These are phyloP conservation scores for Sporobolomyces pararoseus DNA, from an alignment of 768 basidiomycete genomes.

Conservation along the genomic window DNA sequence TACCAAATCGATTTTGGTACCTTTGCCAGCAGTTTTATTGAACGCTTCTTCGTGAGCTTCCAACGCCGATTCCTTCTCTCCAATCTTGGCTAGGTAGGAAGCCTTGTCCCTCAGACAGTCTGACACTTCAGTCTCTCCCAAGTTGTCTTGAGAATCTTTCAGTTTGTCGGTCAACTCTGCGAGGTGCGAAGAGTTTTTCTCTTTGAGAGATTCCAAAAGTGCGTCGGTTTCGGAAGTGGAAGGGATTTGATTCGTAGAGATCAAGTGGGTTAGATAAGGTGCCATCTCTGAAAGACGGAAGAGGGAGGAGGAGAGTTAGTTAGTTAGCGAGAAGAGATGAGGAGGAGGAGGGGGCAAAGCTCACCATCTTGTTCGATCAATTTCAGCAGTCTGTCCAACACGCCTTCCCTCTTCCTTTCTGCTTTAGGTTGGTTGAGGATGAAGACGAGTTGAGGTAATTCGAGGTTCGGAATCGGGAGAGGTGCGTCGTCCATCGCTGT, in stretches of 20 bases:
- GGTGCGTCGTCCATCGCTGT: constrained; percentile 60
- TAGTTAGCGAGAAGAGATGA: neutral
- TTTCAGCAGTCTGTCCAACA: constrained; percentile 62
- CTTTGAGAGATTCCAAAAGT: constrained; percentile 61
- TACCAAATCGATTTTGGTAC: constrained; percentile 86
- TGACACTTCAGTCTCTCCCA: constrained; percentile 88
- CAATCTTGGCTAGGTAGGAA: constrained; percentile 79
- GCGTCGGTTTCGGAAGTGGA: constrained; percentile 8
- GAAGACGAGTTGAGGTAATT: constrained; percentile 73
- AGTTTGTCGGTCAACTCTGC: constrained; percentile 70
- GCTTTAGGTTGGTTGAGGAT: constrained; percentile 62
- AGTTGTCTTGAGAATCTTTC: constrained; percentile 78
- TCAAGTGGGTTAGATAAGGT: constrained; percentile 59
- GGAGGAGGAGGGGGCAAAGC: constrained; percentile 46
- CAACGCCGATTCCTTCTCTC: constrained; percentile 78
- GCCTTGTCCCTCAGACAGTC: constrained; percentile 81
- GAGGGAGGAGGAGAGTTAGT: neutral
- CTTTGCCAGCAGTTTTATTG: constrained; percentile 86
- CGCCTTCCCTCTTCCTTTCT: constrained; percentile 55
- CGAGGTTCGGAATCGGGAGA: constrained; percentile 79
- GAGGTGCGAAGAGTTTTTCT: constrained; percentile 68
- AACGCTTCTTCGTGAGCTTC: constrained; percentile 77
- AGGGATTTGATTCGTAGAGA: constrained; percentile 51
- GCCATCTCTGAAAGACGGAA: constrained; percentile 69
- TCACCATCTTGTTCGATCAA: constrained; percentile 75